These are phyloP conservation scores for Lactifluus echinatus DNA, from an alignment of 768 basidiomycete genomes.

Conservation along the genomic window DNA sequence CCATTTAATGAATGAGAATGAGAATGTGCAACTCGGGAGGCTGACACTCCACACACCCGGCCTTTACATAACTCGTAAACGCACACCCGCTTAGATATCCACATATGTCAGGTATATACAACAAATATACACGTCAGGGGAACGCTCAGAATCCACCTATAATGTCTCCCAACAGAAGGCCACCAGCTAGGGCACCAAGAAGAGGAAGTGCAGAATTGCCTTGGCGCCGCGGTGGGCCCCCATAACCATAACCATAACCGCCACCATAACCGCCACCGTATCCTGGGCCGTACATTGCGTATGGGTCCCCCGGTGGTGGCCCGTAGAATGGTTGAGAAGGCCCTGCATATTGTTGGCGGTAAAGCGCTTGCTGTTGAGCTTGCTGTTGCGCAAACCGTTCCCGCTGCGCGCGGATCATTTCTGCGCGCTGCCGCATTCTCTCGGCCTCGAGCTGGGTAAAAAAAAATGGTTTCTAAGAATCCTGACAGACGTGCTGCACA, in stretches of 20 bases:
- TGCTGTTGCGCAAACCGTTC: constrained; percentile 11
- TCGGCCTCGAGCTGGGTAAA: constrained; percentile 11
- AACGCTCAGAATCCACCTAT: constrained; percentile 2
- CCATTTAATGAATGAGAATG: too few relatives aligned
- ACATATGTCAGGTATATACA: too few relatives aligned
- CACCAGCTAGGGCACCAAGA: constrained; percentile 31
- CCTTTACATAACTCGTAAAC: neutral
- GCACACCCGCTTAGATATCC: too few relatives aligned
- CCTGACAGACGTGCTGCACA: neutral
- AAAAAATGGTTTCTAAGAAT: neutral
- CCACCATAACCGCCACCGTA: constrained; percentile 17
- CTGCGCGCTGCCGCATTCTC: neutral
- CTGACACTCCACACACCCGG: too few relatives aligned
- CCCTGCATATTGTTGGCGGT: neutral
- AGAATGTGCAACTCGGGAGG: too few relatives aligned
- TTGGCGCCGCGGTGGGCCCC: neutral
- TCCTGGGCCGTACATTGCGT: constrained; percentile 3
- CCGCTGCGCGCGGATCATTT: neutral
- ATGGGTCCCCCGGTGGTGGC: constrained; percentile 23
- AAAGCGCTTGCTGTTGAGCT: constrained; percentile 12
- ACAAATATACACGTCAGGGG: too few relatives aligned
- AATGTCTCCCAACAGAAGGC: constrained; percentile 23
- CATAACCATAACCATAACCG: constrained; percentile 9
- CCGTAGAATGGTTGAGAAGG: constrained; percentile 19
- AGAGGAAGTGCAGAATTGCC: constrained; percentile 26